Conservation (phyloP, 441 rosid genomes). For the Caryocar brasiliense region DNA sequence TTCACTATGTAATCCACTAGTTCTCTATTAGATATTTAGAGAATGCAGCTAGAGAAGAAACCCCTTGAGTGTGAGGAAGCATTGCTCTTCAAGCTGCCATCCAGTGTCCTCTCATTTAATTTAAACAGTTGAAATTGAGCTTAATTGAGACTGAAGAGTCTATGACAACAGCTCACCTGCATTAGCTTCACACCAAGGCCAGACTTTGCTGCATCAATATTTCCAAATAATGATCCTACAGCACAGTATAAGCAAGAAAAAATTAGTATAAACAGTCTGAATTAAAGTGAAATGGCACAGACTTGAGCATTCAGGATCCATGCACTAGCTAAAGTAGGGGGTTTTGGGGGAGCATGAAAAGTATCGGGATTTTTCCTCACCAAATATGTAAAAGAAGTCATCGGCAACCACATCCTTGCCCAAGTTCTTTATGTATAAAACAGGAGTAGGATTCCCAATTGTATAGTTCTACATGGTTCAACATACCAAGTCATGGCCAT, state of each 20-base stretch:
- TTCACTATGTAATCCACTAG: too few species aligned
- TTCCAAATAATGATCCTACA: slow-evolving; percentile 86
- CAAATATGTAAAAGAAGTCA: slow-evolving; percentile 76
- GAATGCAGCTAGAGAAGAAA: too few species aligned
- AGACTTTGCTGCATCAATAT: slow-evolving; percentile 53
- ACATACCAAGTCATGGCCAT: not conserved
- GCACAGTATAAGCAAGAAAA: slow-evolving; percentile 4
- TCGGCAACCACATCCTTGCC: slow-evolving; percentile 72
- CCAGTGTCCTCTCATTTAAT: too few species aligned
- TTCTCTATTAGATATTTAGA: too few species aligned
- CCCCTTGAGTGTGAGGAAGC: too few species aligned
- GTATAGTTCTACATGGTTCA: slow-evolving; percentile 67
- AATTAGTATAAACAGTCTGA: slow-evolving; percentile 2
- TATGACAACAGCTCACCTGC: slow-evolving; percentile 46
- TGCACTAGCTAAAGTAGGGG: not conserved
- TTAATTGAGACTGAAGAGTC: too few species aligned
- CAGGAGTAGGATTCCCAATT: slow-evolving; percentile 72
- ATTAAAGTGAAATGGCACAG: not conserved
- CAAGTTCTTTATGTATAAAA: slow-evolving; percentile 85
- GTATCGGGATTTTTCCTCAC: slow-evolving; percentile 34
- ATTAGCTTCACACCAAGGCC: slow-evolving; percentile 68
- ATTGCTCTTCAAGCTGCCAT: too few species aligned
- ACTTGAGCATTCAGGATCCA: not conserved
- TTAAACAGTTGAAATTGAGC: too few species aligned
- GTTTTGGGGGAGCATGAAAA: too few species aligned